Conservation (phyloP, 331 rosid genomes). For the Pyrus hybrid region DNA sequence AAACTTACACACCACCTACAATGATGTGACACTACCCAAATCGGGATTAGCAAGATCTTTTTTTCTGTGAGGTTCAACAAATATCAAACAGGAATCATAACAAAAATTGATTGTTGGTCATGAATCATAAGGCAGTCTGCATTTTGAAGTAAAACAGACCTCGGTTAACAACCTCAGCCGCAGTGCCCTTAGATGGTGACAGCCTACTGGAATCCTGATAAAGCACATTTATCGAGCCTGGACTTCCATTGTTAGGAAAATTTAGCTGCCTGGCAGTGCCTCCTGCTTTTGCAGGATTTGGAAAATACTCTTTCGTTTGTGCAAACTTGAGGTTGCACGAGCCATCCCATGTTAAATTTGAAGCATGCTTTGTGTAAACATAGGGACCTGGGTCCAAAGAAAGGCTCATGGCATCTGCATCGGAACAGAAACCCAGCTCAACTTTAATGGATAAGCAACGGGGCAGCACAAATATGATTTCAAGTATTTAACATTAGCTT, state of each 20-base stretch:
- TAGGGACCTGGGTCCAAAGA: slow-evolving; percentile 23
- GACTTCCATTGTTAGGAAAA: slow-evolving; percentile 19
- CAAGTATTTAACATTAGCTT: background rate
- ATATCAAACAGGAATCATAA: background rate
- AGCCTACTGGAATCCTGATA: slow-evolving; percentile 35
- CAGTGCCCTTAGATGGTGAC: slow-evolving; percentile 31
- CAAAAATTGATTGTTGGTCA: background rate
- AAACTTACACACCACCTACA: background rate
- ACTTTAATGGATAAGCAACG: background rate
- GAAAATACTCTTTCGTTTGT: slow-evolving; percentile 46
- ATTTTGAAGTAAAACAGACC: slow-evolving; percentile 30
- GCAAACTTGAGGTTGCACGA: slow-evolving; percentile 25
- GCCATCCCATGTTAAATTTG: slow-evolving; percentile 45
- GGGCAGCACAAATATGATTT: background rate
- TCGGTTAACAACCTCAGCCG: slow-evolving; percentile 34
- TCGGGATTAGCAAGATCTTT: background rate
- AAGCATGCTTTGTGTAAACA: slow-evolving; percentile 29
- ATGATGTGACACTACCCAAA: background rate
- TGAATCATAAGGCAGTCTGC: background rate
- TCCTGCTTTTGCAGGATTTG: slow-evolving; percentile 41
- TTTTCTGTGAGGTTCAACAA: background rate
- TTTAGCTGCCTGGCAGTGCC: slow-evolving; percentile 13
- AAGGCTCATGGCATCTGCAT: slow-evolving; percentile 37
- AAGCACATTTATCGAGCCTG: slow-evolving; percentile 19
- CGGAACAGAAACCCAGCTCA: slow-evolving; percentile 2